A percentile compares a stretch with the other conserved stretches of the same genome.
phyloP scores from a whole-genome alignment of 2,329 filamentous ascomycete genomes.

The Scytalidium lignicola region DNA sequence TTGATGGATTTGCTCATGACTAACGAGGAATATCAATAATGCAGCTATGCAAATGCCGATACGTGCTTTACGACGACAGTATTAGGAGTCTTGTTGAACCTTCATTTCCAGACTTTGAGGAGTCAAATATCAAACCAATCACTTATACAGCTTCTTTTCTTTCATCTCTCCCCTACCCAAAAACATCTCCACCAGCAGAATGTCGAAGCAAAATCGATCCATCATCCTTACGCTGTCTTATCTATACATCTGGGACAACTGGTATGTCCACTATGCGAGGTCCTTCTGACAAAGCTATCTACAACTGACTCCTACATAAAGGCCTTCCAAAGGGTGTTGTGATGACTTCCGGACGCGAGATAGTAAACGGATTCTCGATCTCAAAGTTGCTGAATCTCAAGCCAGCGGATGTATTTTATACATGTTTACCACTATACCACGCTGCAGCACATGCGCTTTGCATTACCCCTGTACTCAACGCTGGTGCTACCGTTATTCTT shows the following conservation, averaged over 20 bases:
- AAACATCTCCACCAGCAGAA: not conserved
- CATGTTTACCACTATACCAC: constrained; percentile 1
- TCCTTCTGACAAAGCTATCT: no score
- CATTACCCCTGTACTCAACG: not conserved
- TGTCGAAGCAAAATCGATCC: not conserved
- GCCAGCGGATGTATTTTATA: not conserved
- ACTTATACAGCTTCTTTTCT: not conserved
- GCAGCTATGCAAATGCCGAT: not conserved
- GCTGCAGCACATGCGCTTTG: not conserved
- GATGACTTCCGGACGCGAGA: not conserved
- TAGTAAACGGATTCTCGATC: not conserved
- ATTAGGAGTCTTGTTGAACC: not conserved
- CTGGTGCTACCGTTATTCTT: not conserved
- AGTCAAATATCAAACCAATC: not conserved
- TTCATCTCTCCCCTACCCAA: not conserved
- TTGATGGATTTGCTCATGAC: not conserved
- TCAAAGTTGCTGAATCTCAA: not conserved
- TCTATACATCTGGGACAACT: not conserved
- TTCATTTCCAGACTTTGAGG: not conserved
- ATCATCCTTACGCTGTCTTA: not conserved
- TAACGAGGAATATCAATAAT: not conserved
- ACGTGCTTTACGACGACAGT: not conserved
- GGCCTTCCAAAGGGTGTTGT: not conserved
- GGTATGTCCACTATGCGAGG: not conserved
- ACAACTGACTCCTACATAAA: not conserved